Evolutionary conservation across 129 eudicot genomes (phyloP).

Genomic region (Flaveria trinervia): DNA sequence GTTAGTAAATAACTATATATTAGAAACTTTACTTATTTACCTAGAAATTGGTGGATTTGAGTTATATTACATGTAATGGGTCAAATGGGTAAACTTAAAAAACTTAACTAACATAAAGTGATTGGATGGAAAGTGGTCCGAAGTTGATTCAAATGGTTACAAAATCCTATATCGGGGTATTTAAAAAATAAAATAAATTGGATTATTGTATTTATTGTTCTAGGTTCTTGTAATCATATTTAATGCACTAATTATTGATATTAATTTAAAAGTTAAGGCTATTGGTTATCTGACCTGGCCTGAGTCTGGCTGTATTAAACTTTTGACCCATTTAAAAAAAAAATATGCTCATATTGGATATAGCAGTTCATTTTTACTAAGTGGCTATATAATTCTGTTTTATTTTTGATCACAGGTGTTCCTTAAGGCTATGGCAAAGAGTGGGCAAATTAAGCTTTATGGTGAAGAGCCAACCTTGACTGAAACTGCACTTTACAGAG

Average conservation of each 20-base stretch:
- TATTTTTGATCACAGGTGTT: conserved; percentile 58
- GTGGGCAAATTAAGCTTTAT: conserved; percentile 93
- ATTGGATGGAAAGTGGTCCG: not conserved
- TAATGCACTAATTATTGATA: not conserved
- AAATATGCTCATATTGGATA: conserved; percentile 16
- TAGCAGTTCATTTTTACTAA: not conserved
- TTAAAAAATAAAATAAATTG: not conserved
- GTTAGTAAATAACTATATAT: conserved; percentile 42
- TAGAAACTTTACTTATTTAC: not conserved
- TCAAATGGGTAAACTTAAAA: not conserved
- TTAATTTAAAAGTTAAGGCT: not conserved
- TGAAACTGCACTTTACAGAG: conserved; percentile 91
- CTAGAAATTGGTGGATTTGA: not conserved
- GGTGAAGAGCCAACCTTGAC: conserved; percentile 93
- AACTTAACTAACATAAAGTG: not conserved
- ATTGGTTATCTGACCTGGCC: not conserved
- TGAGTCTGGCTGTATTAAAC: not conserved
- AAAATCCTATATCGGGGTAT: not conserved
- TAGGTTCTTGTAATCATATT: not conserved
- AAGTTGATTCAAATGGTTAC: not conserved
- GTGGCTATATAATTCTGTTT: not conserved
- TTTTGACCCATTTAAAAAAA: not conserved
- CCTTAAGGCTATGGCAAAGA: conserved; percentile 98
- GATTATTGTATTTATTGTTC: not conserved
- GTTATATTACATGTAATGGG: not conserved